Evolutionary conservation across 306 rosid genomes (phyloP).

Genomic region (Herpetospermum pedunculosum): DNA sequence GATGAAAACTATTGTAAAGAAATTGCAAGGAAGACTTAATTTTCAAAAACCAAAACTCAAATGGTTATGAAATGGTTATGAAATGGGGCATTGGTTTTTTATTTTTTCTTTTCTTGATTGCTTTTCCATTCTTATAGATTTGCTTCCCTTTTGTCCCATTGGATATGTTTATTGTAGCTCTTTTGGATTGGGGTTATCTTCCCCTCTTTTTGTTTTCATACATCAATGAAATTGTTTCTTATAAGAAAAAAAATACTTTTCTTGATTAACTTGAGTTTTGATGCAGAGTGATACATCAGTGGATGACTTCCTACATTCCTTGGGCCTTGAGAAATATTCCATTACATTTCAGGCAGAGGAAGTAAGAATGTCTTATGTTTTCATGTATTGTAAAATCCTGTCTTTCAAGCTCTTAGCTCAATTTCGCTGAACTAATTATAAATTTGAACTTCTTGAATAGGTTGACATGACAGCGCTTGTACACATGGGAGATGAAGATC

Average conservation of each 20-base stretch:
- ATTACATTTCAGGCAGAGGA: conserved; percentile 97
- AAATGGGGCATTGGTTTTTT: too few relatives aligned
- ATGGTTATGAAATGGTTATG: too few relatives aligned
- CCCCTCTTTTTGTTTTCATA: too few relatives aligned
- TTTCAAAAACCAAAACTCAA: too few relatives aligned
- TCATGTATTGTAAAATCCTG: conserved; percentile 2
- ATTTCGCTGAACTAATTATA: neutral
- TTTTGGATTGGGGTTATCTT: too few relatives aligned
- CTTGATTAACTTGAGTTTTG: conserved; percentile 12
- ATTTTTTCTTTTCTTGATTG: neutral
- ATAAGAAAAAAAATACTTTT: too few relatives aligned
- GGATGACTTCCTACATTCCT: conserved; percentile 68
- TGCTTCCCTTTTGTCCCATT: too few relatives aligned
- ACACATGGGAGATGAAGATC: conserved; percentile 98
- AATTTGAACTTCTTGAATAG: conserved; percentile 27
- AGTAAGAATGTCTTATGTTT: conserved; percentile 31
- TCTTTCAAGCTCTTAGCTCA: conserved; percentile 7
- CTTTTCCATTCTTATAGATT: too few relatives aligned
- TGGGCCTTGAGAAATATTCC: conserved; percentile 93
- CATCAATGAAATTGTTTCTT: too few relatives aligned
- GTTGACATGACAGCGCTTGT: conserved; percentile 94
- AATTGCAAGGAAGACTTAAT: too few relatives aligned
- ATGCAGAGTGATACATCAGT: conserved; percentile 62
- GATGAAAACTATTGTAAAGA: too few relatives aligned
- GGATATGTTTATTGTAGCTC: too few relatives aligned